Evolutionary conservation across 2,329 filamentous ascomycete genomes (phyloP), one percentile per base, ranked within the genome.

Genomic region (Paramyrothecium roridum): DNA sequence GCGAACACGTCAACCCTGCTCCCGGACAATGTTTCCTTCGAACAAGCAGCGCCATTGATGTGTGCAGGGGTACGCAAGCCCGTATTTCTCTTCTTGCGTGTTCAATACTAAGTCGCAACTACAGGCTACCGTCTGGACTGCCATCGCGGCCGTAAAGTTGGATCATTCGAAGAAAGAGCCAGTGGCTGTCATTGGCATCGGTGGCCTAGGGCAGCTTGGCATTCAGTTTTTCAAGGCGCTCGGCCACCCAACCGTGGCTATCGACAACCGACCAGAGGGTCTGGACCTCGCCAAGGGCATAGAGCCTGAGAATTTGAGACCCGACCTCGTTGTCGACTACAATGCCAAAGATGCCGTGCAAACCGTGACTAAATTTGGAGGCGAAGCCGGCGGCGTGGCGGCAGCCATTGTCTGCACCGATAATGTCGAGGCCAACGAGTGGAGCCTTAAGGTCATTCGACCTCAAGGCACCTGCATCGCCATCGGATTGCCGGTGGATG

Each of bases 31-130:
- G 21, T 72, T 11, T 56, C 65, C 1, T 71, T 69, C 53, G 65
- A 68, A n/a, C 70, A 73, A 57, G 70, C 70, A 2, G 70, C 70
- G 10, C 70, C 70, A 12, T 57, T 73, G 20, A 72, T 70, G 68
- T 72, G 70, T 48, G 70, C 70, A 17, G 70, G 70, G 11, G 49
- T 50, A 30, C 26, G 26, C 26, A 6, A n/a, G 26, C 26, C 26
- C 26, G 26, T n/a, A n/a, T n/a, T n/a, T n/a, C n/a, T n/a, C n/a
- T n/a, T n/a, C n/a, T n/a, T n/a, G n/a, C n/a, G n/a, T n/a, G n/a
- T n/a, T n/a, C n/a, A n/a, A n/a, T n/a, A n/a, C n/a, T n/a, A n/a
- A n/a, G 26, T 10, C 26, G 6, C 26, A 10, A 30, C 26, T 30
- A 30, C 26, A 30, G 26, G 26, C 26, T 6, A 30, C 61, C n/a